Base-by-base conservation (phyloP, 257 asterid genomes). In the Perilla frutescens region DNA sequence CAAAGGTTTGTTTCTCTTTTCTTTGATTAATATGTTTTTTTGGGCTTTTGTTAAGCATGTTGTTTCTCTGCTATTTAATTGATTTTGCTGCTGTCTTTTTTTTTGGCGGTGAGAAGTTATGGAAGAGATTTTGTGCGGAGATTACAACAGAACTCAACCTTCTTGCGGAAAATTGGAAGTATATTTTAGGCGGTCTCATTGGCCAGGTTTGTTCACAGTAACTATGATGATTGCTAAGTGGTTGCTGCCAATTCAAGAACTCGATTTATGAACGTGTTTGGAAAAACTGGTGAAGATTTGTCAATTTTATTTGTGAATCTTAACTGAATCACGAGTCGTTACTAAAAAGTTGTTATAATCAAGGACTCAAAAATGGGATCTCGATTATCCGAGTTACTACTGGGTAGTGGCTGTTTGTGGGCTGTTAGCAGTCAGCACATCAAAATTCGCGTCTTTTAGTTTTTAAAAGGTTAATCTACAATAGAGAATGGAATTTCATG, bases 121-220 rank as follows among this genome's bases (percentile, higher is more conserved):
- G 96, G 96, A 92, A 87, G 87, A 87, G 92, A 86, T 72, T 92
- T 69, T 87, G 90, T 82, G 87, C 90, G 69, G 98, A 92, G 85
- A 77, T 66, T 53, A 62, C 86, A 29, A 87, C 90, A 44, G 96
- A 92, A 87, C 75, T 90, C 82, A 92, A 84, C 77, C 94, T 92
- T 62, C 96, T 92, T 76, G 88, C 85, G 0, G 94, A 90, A 31
- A 88, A 84, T 73, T 90, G 96, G 98, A 90, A 78, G 80, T 88
- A 87, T 86, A 78, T 92, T 72, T 72, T 92, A 59, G 96, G 91
- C 62, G 98, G 98, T 65, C 55, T 92, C 80, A 71, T 92, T 77
- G 82, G 81, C 44, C 96, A 92, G 89, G 89, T 85, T 68, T 75
- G 82, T 77, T 69, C 69, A 9, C 40, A 34, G 31, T 9, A 8